Base-by-base conservation (phyloP, 441 rosid genomes). In the Metrosideros polymorpha region DNA sequence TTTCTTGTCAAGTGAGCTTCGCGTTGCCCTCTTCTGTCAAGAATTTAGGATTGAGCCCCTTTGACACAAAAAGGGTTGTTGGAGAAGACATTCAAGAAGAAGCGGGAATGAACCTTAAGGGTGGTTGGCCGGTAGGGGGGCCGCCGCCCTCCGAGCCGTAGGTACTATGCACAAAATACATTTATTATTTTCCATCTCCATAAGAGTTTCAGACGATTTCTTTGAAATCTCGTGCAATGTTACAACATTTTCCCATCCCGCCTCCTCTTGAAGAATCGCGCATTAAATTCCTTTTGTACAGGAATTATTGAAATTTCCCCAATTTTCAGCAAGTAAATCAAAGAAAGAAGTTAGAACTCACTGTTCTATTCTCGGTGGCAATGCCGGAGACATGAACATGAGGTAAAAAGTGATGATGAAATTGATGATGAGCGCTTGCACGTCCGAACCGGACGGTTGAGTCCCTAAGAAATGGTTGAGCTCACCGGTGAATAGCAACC, bases 101-200 rank as follows among this genome's bases (percentile, higher is more conserved):
- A 54, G 57, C 57, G 4, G 57, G n/a, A 54, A 54, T 54, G 57
- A 54, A 54, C 15, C 22, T 6, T 6, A 6, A 52, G 24, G 54
- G 8, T 52, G 27, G 56, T 22, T 54, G 56, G 27, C n/a, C 3
- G n/a, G n/a, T 12, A 17, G 47, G 27, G 56, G 15, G 61, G 61
- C 61, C 3, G 0, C 15, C 0, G 15, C 6, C 63, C 0, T 12
- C 32, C 6, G 0, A 32, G 17, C 63, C 27, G 5, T 27, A 56
- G 61, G 30, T 56, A 56, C 30, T 56, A n/a, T 56, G 63, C 0
- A 6, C 30, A n/a, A 12, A 12, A 56, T 56, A 32, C 63, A 27
- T 56, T n/a, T 1, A 56, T 56, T 0, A 12, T 56, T 56, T 10
- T 57, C 63, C 63, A 57, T n/a, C 32, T 57, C 30, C 1, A 25